A percentile compares a stretch with the other conserved stretches of the same genome.
These are phyloP conservation scores for Ceratocystis alfenasii DNA, from an alignment of 2,329 filamentous ascomycete species.

Conservation along the genomic window DNA sequence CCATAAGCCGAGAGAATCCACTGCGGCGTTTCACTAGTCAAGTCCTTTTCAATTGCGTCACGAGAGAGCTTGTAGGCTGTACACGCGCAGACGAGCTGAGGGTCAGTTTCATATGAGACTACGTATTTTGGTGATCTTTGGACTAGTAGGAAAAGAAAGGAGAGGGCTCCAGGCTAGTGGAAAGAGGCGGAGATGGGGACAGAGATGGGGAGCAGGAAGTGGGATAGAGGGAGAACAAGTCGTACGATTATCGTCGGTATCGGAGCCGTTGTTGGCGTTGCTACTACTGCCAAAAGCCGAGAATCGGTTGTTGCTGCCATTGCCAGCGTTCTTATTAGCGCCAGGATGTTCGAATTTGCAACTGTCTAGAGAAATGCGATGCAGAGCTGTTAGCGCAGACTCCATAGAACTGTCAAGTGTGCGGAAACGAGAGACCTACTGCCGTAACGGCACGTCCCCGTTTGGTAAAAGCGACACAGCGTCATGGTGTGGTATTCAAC, in stretches of 20 bases:
- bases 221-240: constrained; percentile 15
- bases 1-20: constrained; percentile 85
- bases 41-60: constrained; percentile 51
- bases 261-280: constrained; percentile 11
- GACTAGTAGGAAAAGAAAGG: not conserved
- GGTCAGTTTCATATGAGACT: constrained; percentile 10
- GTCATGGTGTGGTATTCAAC: constrained; percentile 8
- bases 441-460: constrained; percentile 41
- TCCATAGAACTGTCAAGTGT: not conserved
- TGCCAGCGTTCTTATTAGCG: constrained; percentile 28
- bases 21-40: constrained; percentile 58
- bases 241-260: constrained; percentile 7
- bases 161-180: constrained; percentile 9
- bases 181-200: not conserved
- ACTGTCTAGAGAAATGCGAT: constrained; percentile 31
- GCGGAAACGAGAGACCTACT: constrained; percentile 31
- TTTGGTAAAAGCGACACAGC: constrained; percentile 23
- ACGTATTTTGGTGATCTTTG: not conserved
- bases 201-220: not conserved
- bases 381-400: constrained; percentile 1
- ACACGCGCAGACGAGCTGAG: constrained; percentile 14
- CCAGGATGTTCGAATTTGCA: constrained; percentile 46
- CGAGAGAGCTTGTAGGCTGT: constrained; percentile 43
- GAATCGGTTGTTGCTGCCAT: constrained; percentile 20
- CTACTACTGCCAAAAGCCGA: constrained; percentile 23